Base-by-base conservation (phyloP, 179 eudicot species). In the Silene coronaria region DNA sequence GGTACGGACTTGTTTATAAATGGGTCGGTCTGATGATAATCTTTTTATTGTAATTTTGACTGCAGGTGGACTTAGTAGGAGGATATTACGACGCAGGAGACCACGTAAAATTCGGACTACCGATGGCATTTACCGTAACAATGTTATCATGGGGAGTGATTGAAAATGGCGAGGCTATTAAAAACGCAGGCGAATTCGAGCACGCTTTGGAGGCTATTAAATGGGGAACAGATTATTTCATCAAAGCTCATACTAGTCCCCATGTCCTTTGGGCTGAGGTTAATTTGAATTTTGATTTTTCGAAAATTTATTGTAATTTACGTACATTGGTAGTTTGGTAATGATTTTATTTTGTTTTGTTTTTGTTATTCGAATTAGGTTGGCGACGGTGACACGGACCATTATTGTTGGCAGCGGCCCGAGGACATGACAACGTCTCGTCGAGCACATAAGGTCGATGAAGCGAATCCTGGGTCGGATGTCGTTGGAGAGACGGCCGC, bases 171-270 rank as follows among this genome's bases (percentile, higher is more conserved):
- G 68, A 81, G 1, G 80, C 81, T 0, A 81, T 92, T 14, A 67
- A 75, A 42, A 68, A 73, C 1, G 86, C 84, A 32, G 93, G 90
- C 24, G 91, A 92, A 75, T 75, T 84, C 36, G 76, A 83, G 23
- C 96, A 89, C 68, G 87, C 93, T 21, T 66, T 86, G 23, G 93
- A 92, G 78, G 85, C 97, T 6, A 90, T 92, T 76, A 90, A 89
- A 60, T 92, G 97, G 97, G 97, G 96, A 6, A 90, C 96, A 60
- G 96, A 92, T 79, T 92, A 92, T 78, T 92, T 92, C 91, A 89
- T 92, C 78, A 84, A 84, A 62, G 81, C 87, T 69, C 87, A 84
- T 70, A 76, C 87, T 57, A 79, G 79, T 57, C 84, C 87, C 17
- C 74, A 84, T 76, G 82, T 84, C 24, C 77, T 84, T 5, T 84